Evolutionary conservation across 2,329 filamentous ascomycete species (phyloP).

Genomic region (Trichoderma gracile): DNA sequence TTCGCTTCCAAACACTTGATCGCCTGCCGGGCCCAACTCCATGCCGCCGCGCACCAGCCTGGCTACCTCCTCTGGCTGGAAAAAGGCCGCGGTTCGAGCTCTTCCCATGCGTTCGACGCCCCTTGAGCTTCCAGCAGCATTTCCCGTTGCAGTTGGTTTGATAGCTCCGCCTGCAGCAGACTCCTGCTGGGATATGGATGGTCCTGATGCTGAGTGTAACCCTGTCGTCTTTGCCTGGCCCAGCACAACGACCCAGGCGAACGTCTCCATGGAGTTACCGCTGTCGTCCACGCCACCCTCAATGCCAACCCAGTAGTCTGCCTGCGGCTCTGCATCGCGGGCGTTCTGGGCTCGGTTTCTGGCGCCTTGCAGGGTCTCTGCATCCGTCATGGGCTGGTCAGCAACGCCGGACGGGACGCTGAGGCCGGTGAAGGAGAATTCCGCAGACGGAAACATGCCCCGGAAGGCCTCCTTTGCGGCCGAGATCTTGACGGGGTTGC

Average conservation of each 20-base stretch:
- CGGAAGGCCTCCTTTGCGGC: conserved; percentile 42
- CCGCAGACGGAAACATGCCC: conserved; percentile 37
- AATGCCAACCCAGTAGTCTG: conserved; percentile 45
- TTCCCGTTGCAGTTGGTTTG: too few species aligned
- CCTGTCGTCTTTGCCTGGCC: conserved; percentile 1
- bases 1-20: conserved; percentile 40
- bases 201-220: neutral
- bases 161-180: neutral
- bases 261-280: conserved; percentile 37
- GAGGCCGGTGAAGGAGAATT: conserved; percentile 34
- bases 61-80: conserved; percentile 42
- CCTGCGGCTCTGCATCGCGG: conserved; percentile 34
- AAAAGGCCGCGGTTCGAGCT: conserved; percentile 43
- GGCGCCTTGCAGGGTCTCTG: conserved; percentile 43
- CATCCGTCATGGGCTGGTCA: conserved; percentile 43
- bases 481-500: conserved; percentile 44
- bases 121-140: too few species aligned
- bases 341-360: conserved; percentile 41
- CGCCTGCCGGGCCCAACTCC: conserved; percentile 45
- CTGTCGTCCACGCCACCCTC: conserved; percentile 44
- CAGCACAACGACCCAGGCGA: conserved; percentile 45
- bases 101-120: conserved; percentile 36
- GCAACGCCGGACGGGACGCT: conserved; percentile 43
- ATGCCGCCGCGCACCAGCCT: conserved; percentile 40
- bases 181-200: neutral